Evolutionary conservation across 257 asterid species (phyloP).

Genomic region (Osmanthus fragrans): DNA sequence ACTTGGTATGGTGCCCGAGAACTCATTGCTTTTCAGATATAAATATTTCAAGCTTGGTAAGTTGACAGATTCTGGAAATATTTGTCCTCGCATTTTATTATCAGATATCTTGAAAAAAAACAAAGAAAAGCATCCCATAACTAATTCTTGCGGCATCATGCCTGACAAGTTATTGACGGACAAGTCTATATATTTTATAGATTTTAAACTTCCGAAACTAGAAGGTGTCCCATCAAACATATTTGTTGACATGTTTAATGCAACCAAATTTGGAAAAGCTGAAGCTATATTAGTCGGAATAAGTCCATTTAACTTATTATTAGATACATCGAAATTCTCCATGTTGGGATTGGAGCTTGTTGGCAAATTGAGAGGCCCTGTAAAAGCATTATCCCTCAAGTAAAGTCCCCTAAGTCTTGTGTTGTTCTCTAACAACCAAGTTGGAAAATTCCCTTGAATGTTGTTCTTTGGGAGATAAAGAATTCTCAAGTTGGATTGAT

Average conservation of each 20-base stretch:
- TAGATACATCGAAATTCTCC: not conserved
- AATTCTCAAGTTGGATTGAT: slow-evolving; percentile 16
- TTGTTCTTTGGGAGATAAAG: not conserved
- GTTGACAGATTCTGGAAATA: no score
- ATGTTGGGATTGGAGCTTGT: not conserved
- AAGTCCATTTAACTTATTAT: slow-evolving; percentile 2
- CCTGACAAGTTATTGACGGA: no score
- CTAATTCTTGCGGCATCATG: no score
- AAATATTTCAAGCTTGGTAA: no score
- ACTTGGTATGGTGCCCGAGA: slow-evolving; percentile 18
- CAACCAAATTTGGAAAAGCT: not conserved
- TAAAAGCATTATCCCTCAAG: not conserved
- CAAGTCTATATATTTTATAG: not conserved
- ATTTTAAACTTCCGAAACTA: slow-evolving; percentile 10
- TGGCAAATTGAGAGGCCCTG: not conserved
- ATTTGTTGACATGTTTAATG: slow-evolving; percentile 1
- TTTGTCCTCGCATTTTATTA: no score
- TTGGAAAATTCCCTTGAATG: not conserved
- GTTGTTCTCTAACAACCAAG: not conserved
- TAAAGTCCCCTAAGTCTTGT: not conserved
- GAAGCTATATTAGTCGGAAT: slow-evolving; percentile 2
- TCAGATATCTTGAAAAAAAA: no score
- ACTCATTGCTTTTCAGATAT: slow-evolving; percentile 16
- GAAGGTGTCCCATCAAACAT: slow-evolving; percentile 20
- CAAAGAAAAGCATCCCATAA: no score